Conservation (phyloP, 768 basidiomycete species). For the Boletus subparvulus region DNA sequence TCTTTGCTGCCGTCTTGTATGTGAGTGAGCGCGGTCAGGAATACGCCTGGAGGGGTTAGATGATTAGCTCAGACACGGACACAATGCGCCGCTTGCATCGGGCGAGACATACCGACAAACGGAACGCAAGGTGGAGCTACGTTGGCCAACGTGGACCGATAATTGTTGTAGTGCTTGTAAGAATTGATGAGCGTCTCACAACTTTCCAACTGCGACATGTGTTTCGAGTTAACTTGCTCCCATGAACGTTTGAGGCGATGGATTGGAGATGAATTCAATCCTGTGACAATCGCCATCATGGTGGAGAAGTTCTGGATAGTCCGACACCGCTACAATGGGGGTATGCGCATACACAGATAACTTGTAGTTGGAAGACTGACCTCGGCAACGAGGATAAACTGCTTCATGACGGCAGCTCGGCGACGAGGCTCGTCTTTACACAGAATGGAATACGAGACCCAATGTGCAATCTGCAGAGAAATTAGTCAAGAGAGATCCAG, state of each 20-base stretch:
- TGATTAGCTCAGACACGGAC: constrained; percentile 1
- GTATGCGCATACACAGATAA: constrained; percentile 1
- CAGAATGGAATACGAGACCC: constrained; percentile 61
- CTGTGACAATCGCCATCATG: constrained; percentile 67
- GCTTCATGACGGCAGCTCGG: constrained; percentile 60
- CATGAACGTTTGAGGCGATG: constrained; percentile 64
- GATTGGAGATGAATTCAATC: constrained; percentile 64
- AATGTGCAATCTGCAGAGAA: constrained; percentile 48
- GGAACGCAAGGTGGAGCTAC: constrained; percentile 67
- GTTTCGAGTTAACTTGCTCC: constrained; percentile 52
- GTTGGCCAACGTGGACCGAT: constrained; percentile 51
- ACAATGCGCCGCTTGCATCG: neutral
- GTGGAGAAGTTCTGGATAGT: constrained; percentile 64
- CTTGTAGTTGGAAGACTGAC: constrained; percentile 36
- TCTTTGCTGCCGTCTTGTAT: constrained; percentile 64
- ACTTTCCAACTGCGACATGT: constrained; percentile 47
- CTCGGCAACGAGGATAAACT: constrained; percentile 66
- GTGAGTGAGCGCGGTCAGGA: constrained; percentile 57
- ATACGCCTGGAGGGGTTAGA: constrained; percentile 44
- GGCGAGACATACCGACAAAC: constrained; percentile 54
- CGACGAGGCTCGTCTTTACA: constrained; percentile 56
- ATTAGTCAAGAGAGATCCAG: neutral
- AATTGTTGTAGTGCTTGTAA: constrained; percentile 67
- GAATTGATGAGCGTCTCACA: constrained; percentile 62
- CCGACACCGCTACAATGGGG: constrained; percentile 51